A percentile compares a stretch with the other conserved stretches of the same genome.
These are phyloP conservation scores for Ziziphus jujuba DNA, from an alignment of 306 rosid species.

Conservation along the genomic window DNA sequence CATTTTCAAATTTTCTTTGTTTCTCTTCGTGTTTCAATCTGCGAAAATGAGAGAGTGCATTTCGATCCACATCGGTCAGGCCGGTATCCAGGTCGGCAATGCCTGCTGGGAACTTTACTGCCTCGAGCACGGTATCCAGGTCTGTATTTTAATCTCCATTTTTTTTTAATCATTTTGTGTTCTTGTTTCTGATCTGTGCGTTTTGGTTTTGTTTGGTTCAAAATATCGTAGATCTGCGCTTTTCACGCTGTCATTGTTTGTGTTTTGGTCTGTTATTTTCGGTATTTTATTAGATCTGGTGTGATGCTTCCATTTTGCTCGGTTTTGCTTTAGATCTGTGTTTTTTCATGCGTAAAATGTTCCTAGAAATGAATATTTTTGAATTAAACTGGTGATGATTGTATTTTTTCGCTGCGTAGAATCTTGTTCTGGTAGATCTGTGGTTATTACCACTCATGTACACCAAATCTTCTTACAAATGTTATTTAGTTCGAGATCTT, in stretches of 20 bases:
- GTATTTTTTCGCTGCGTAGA: not conserved
- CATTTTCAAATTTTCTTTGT: not conserved
- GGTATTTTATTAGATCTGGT: not conserved
- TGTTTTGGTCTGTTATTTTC: not conserved
- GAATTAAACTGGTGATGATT: not conserved
- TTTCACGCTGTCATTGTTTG: not conserved
- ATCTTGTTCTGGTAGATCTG: not conserved
- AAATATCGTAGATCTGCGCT: not conserved
- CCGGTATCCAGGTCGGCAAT: slow-evolving; percentile 97
- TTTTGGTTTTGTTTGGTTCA: not conserved
- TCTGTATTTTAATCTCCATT: slow-evolving; percentile 9
- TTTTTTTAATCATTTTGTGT: not conserved
- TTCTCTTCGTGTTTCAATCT: too few species aligned
- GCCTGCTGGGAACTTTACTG: slow-evolving; percentile 98
- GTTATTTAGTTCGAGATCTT: not conserved
- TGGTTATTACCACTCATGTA: not conserved
- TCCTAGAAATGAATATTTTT: not conserved
- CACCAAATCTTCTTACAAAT: not conserved
- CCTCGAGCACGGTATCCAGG: slow-evolving; percentile 91
- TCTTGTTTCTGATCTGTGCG: not conserved
- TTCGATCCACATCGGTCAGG: slow-evolving; percentile 93
- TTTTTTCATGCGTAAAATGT: not conserved
- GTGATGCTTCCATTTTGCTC: not conserved
- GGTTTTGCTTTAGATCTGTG: not conserved
- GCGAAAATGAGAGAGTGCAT: slow-evolving; percentile 88